Base-by-base conservation (phyloP, 768 basidiomycete species). In the Russula emetica region DNA sequence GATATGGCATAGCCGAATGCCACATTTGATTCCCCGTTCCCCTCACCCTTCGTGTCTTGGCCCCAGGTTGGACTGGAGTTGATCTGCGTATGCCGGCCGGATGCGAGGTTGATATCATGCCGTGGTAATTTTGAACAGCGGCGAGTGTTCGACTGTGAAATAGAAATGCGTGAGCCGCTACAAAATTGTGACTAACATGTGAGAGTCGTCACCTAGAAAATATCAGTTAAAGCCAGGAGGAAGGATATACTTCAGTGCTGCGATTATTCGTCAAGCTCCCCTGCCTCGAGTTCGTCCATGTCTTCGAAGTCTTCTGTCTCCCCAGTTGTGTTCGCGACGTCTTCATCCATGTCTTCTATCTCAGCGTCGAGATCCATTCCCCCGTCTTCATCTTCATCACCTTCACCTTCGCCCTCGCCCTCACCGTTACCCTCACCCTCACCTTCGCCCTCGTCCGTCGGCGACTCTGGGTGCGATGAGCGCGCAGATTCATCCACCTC, bases 371-470 rank as follows among this genome's bases (percentile, higher is more conserved):
- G 76, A 51, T 83, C 78, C 7, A 77, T 73, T n/a, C 71, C 74
- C 6, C 78, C 77, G 72, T 79, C 74, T 59, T 82, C 80, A 51
- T 87, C 80, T 78, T 89, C 83, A 63, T 80, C 82, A n/a, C 80
- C 82, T 71, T 88, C 87, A 49, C 88, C 76, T 68, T 85, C 83
- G 49, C 77, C 77, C 14, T 74, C 73, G n/a, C 80, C 80, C 0
- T 78, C 77, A 26, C 83, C 83, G 40, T 81, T 80, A 38, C 81
- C 80, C 1, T 66, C 69, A 5, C 60, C 68, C 24, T 67, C 69
- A 4, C 53, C 65, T 0, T 67, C 70, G 3, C 70, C 71, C 44
- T 79, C 79, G 72, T 81, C 71, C 11, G 66, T 74, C 24, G 72
- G 70, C n/a, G 72, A 72, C 60, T 73, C 76, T n/a, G 75, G 74